Conservation (phyloP, 306 rosid genomes). For the Vigna reflexopilosa region DNA sequence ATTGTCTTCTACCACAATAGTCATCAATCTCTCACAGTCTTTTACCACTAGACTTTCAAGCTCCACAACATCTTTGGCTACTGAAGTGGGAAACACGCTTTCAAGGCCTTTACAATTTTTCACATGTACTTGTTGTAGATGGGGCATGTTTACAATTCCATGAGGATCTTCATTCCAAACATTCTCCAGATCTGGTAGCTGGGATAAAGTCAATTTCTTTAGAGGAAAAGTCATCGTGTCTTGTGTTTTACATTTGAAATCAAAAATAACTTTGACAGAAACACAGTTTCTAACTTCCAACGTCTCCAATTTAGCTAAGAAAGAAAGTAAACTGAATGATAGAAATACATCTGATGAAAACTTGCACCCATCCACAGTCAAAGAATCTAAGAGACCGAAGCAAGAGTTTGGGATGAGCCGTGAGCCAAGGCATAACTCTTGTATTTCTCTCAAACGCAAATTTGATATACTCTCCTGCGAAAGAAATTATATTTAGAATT, state of each 20-base stretch:
- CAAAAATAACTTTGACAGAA: constrained; percentile 4
- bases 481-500: too few relatives aligned
- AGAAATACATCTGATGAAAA: constrained; percentile 6
- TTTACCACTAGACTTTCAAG: background rate
- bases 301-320: background rate
- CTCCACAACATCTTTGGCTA: constrained; percentile 23
- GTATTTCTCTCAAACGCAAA: background rate
- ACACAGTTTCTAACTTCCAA: background rate
- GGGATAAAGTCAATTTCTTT: too few relatives aligned
- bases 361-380: background rate
- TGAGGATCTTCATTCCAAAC: constrained; percentile 14
- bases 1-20: background rate
- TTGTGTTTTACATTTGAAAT: too few relatives aligned
- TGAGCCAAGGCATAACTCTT: constrained; percentile 10
- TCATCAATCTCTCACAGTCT: background rate
- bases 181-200: too few relatives aligned
- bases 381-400: constrained; percentile 7
- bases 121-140: constrained; percentile 1
- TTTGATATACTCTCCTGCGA: too few relatives aligned
- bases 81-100: constrained; percentile 39
- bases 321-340: constrained; percentile 26
- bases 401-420: background rate
- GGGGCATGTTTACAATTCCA: constrained; percentile 15
- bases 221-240: too few relatives aligned
- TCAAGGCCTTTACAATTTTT: constrained; percentile 10